Evolutionary conservation across 2,329 filamentous ascomycete genomes (phyloP).

Genomic region (Cordyceps cicadae): DNA sequence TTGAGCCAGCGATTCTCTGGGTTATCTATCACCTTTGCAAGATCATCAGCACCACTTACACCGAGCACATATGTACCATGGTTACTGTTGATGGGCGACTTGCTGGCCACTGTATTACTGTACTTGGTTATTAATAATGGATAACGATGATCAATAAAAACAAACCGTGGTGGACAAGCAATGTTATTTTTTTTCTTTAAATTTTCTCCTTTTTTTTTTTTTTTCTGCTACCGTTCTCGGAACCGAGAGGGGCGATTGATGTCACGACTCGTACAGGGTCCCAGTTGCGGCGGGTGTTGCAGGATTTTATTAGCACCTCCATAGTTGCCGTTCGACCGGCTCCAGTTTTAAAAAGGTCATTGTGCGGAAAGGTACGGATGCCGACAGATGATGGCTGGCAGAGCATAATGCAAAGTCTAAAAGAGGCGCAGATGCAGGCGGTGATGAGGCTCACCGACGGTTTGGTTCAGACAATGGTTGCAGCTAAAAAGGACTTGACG

Average conservation of each 20-base stretch:
- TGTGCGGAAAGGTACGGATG: neutral
- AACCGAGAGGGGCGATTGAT: neutral
- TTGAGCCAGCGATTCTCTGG: neutral
- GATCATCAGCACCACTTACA: neutral
- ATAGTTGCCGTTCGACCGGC: neutral
- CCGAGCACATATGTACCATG: neutral
- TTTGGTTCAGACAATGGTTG: neutral
- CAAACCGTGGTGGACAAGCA: neutral
- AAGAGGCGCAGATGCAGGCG: neutral
- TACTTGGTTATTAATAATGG: neutral
- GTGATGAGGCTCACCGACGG: neutral
- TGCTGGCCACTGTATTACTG: neutral
- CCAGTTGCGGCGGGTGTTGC: neutral
- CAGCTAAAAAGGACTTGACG: too few relatives aligned
- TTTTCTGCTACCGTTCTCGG: constrained; percentile 1
- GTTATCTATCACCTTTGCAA: neutral
- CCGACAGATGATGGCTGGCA: neutral
- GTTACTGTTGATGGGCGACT: neutral
- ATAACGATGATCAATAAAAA: neutral
- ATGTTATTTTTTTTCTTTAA: constrained; percentile 1
- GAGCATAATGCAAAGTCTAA: neutral
- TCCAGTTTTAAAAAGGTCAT: neutral
- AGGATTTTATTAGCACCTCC: neutral
- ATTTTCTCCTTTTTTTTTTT: constrained; percentile 5
- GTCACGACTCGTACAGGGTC: constrained; percentile 4